These are phyloP conservation scores for Pseudonitzschia pungens DNA, from an alignment of 108 stramenopile genomes.

Conservation along the genomic window DNA sequence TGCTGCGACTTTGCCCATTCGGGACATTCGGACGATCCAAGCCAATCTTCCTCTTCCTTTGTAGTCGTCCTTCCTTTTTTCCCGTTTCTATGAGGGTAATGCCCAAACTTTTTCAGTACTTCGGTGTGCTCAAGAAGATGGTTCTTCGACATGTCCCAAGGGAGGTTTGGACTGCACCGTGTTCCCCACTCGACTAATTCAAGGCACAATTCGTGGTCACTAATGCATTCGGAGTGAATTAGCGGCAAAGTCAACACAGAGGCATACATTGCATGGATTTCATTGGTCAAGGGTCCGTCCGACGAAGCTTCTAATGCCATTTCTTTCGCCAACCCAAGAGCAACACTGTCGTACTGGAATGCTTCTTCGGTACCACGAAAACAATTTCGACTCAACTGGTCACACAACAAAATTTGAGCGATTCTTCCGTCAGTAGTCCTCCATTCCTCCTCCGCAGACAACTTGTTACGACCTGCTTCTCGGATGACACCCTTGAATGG, in stretches of 20 bases:
- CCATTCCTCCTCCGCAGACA: neutral
- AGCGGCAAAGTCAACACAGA: slow-evolving; percentile 43
- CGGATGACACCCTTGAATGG: slow-evolving; percentile 24
- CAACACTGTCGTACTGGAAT: slow-evolving; percentile 55
- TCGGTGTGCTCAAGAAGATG: slow-evolving; percentile 46
- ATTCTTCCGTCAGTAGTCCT: slow-evolving; percentile 42
- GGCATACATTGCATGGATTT: slow-evolving; percentile 22
- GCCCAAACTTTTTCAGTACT: slow-evolving; percentile 59
- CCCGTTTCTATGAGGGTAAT: slow-evolving; percentile 72
- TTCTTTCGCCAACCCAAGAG: slow-evolving; percentile 23
- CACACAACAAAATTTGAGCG: slow-evolving; percentile 55
- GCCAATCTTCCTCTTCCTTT: slow-evolving; percentile 56
- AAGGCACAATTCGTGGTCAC: slow-evolving; percentile 8
- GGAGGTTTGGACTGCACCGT: neutral
- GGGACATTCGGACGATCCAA: slow-evolving; percentile 43
- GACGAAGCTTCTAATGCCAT: slow-evolving; percentile 12
- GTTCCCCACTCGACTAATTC: neutral
- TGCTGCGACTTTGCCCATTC: slow-evolving; percentile 55
- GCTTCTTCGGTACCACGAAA: slow-evolving; percentile 66
- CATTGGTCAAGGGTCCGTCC: neutral
- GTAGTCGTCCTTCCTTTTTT: slow-evolving; percentile 48
- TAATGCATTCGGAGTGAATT: slow-evolving; percentile 55
- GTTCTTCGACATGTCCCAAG: neutral
- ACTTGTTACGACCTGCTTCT: slow-evolving; percentile 16
- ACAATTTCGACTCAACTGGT: slow-evolving; percentile 67